Base-by-base conservation (phyloP, 2,329 filamentous ascomycete genomes). In the Cercospora zeae-maydis region DNA sequence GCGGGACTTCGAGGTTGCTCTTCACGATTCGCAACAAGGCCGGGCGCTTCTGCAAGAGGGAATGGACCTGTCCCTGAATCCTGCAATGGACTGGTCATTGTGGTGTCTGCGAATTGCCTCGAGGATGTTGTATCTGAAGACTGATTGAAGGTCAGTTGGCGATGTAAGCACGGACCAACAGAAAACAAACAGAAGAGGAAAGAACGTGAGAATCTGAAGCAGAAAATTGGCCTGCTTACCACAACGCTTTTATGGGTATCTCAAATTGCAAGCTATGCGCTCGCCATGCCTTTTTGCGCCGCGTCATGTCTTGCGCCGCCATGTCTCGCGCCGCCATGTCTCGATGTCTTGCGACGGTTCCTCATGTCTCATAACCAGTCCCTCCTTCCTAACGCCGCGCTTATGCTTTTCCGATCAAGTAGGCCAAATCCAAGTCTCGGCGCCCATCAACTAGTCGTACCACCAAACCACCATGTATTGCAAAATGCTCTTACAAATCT, bases 401-500 rank as follows among this genome's bases (percentile, higher is more conserved):
- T 53, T 67, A 69, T 69, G 69, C 55, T 34, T 57, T 36, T 31
- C n/a, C 31, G 49, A 31, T 33, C 16, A 16, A 45, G 16, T 16
- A 53, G 16, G 19, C 49, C n/a, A 33, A 53, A 47, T 7, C 16
- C 27, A 16, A 34, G 39, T 34, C 55, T 58, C 21, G 27, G 31
- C 14, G 33, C 21, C 21, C 21, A 53, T 31, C 45, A 24, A 42
- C 33, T 27, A 37, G 27, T 59, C 59, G 24, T 52, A 11, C 30
- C 47, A 42, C 33, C 19, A 52, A 51, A 2, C 34, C 57, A 39
- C 16, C 34, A 27, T n/a, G 31, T 51, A 42, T 33, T 37, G 31
- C 36, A 5, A n/a, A 7, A 36, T 16, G n/a, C 24, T 13, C 53
- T 64, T 61, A 73, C 11, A 70, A 51, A 47, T 69, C 70, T 21